A percentile compares a stretch with the other conserved stretches of the same genome.
phyloP scores from a whole-genome alignment of 352 stramenopile species.

The Globisporangium canariense region DNA sequence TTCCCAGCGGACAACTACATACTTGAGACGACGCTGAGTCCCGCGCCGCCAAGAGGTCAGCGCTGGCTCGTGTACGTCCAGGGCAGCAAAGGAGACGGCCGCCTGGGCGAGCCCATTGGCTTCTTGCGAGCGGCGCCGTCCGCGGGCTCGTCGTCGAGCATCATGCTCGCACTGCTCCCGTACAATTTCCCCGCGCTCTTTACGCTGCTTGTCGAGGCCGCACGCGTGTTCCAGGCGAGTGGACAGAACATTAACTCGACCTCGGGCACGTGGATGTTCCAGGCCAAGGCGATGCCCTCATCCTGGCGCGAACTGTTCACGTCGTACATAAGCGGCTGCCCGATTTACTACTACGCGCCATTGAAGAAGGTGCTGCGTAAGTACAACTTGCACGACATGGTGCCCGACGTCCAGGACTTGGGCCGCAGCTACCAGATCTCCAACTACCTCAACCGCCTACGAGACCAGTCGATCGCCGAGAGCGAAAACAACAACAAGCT shows the following conservation, averaged over 20 bases:
- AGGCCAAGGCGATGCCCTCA: constrained; percentile 84
- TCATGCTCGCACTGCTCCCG: constrained; percentile 80
- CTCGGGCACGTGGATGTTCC: constrained; percentile 76
- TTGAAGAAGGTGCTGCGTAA: constrained; percentile 83
- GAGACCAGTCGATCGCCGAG: constrained; percentile 69
- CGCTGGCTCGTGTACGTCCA: constrained; percentile 83
- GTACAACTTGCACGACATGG: constrained; percentile 87
- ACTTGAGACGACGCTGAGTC: constrained; percentile 55
- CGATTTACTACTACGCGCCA: constrained; percentile 79
- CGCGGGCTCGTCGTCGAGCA: constrained; percentile 24
- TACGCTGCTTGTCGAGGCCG: constrained; percentile 75
- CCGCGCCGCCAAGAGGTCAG: constrained; percentile 61
- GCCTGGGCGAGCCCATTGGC: constrained; percentile 78
- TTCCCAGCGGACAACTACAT: constrained; percentile 80
- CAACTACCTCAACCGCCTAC: constrained; percentile 66
- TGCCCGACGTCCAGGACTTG: constrained; percentile 78
- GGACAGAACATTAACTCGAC: constrained; percentile 71
- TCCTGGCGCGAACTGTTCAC: constrained; percentile 83
- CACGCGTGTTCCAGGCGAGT: constrained; percentile 75
- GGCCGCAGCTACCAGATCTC: constrained; percentile 84
- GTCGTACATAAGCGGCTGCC: constrained; percentile 67
- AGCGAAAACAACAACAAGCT: constrained; percentile 81
- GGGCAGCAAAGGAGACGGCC: constrained; percentile 76
- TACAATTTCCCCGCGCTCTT: constrained; percentile 88
- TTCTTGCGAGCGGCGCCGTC: constrained; percentile 56